phyloP scores from a whole-genome alignment of 805 yeast species.

The Wickerhamiella sergipiensis region DNA sequence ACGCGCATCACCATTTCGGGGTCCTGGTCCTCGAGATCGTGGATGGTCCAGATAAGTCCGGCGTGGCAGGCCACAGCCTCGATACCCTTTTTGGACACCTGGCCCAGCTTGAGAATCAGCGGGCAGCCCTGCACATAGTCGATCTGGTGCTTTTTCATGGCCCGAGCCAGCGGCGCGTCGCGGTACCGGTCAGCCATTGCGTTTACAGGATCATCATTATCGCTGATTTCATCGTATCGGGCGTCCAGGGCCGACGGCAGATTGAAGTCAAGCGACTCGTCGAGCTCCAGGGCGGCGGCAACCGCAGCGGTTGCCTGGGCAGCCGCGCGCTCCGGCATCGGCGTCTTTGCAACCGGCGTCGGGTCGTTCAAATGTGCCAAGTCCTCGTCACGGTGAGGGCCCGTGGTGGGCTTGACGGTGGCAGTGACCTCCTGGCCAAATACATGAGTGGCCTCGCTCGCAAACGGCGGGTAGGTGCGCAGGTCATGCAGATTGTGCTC shows the following conservation, averaged over 20 bases:
- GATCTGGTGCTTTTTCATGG: slow-evolving; percentile 46
- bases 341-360: not conserved
- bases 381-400: slow-evolving; percentile 3
- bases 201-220: no score
- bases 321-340: not conserved
- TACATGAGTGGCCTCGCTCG: slow-evolving; percentile 8
- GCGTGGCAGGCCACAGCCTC: slow-evolving; percentile 64
- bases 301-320: not conserved
- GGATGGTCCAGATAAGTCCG: slow-evolving; percentile 57
- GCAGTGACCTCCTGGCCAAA: slow-evolving; percentile 12
- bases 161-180: slow-evolving; percentile 36
- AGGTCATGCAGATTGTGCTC: slow-evolving; percentile 35
- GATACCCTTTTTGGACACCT: slow-evolving; percentile 29
- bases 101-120: slow-evolving; percentile 47
- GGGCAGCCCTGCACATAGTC: slow-evolving; percentile 49
- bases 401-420: slow-evolving; percentile 12
- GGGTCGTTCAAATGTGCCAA: not conserved
- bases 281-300: not conserved
- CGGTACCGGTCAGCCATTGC: slow-evolving; percentile 23
- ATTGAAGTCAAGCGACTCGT: not conserved
- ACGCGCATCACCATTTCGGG: slow-evolving; percentile 55
- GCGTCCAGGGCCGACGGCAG: not conserved
- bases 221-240: not conserved
- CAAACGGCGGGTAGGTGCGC: slow-evolving; percentile 17
- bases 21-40: slow-evolving; percentile 38